Base-by-base conservation (phyloP, 1,139 yeast genomes). In the Sugiyamaella paludigena region DNA sequence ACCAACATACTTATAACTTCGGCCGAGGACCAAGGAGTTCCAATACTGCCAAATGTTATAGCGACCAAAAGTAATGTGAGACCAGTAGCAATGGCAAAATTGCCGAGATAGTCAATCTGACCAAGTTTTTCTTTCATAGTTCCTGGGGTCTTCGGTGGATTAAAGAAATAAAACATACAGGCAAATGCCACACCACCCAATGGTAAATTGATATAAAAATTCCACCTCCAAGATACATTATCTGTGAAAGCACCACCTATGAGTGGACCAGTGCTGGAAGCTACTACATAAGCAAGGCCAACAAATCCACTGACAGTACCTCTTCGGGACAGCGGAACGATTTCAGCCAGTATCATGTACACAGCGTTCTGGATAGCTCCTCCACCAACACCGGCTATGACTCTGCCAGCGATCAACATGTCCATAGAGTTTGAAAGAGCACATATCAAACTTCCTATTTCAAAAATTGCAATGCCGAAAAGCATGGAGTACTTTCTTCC, bases 301-400 rank as follows among this genome's bases (percentile, higher is more conserved):
- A 80, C 65, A 26, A 74, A 58, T 4, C 80, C 75, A 64, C 78
- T 74, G n/a, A 77, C 67, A 50, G 79, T 59, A 0, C 87, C 76
- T 47, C 91, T 70, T 57, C 73, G 73, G 12, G 77, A 69, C 7
- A 83, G 76, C 1, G 85, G 83, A 0, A 81, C 81, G n/a, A 79
- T 65, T 55, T 84, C 87, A 3, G 84, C 76, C 19, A 80, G 69
- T 42, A 84, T 78, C 30, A 83, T 78, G 51, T 76, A 72, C 11
- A 78, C 79, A 71, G 83, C 70, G 1, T 83, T 73, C 56, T 80
- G 81, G 37, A 83, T 74, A 9, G 87, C 87, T 32, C 87, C 86
- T 6, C 85, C 89, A n/a, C 92, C 94, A 36, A 81, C 61, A 49
- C 94, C 94, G 45, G 83, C 82, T 32, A 85, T 69, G 5, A 81